phyloP scores from a whole-genome alignment of 805 yeast genomes.

The Maudiozyma saulgeensis region DNA sequence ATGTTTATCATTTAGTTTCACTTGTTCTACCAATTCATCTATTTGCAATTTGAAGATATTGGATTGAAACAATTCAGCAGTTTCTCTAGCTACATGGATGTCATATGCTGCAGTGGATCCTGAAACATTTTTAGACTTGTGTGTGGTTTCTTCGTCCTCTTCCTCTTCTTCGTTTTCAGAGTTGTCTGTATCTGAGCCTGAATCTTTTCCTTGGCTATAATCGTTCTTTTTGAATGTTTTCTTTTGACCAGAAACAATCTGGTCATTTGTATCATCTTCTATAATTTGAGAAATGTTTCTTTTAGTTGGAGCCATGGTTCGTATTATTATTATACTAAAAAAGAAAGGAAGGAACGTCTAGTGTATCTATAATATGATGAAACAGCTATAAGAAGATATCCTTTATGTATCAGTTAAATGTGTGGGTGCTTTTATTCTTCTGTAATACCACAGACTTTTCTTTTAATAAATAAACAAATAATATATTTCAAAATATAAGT shows the following conservation, averaged over 20 bases:
- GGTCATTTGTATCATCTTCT: background rate
- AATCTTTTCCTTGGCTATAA: constrained; percentile 9
- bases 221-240: background rate
- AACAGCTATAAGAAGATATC: no score
- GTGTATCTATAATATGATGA: no score
- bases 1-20: constrained; percentile 62
- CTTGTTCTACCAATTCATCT: constrained; percentile 79
- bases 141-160: constrained; percentile 11
- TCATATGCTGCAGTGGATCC: constrained; percentile 51
- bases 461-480: no score
- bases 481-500: no score
- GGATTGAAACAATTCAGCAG: constrained; percentile 88
- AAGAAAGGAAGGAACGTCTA: no score
- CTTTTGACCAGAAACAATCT: background rate
- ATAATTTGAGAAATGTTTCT: constrained; percentile 5
- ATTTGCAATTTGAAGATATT: constrained; percentile 92
- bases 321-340: no score
- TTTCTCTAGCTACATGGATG: constrained; percentile 83
- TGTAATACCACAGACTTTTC: no score
- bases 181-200: constrained; percentile 19
- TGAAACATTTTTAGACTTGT: constrained; percentile 5
- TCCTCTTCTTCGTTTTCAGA: constrained; percentile 16
- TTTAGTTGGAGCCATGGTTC: constrained; percentile 3
- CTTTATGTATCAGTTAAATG: no score
- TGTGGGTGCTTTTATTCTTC: no score